Conservation (phyloP, 2,329 filamentous ascomycete species). For the Alternaria sp. region DNA sequence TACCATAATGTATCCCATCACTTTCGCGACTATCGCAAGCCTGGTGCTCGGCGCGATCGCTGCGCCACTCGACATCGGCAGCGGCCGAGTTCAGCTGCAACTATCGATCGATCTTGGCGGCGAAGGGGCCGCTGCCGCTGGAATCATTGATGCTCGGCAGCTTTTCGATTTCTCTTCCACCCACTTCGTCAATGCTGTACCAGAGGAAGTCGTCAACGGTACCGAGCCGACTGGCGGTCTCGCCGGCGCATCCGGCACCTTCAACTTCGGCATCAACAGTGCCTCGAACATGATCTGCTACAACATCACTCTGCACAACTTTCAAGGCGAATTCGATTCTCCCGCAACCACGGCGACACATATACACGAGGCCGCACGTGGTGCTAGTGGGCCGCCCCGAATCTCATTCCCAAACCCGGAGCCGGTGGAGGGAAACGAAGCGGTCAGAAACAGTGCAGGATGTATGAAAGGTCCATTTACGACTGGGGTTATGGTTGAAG, state of each 20-base stretch:
- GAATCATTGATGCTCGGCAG: conserved; percentile 20
- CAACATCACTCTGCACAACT: conserved; percentile 62
- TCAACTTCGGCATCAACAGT: conserved; percentile 64
- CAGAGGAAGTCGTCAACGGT: conserved; percentile 61
- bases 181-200: conserved; percentile 58
- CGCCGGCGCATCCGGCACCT: conserved; percentile 57
- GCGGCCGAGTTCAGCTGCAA: conserved; percentile 24
- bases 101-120: conserved; percentile 32
- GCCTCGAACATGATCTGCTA: conserved; percentile 55
- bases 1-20: conserved; percentile 31
- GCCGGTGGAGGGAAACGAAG: conserved; percentile 18
- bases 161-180: conserved; percentile 59
- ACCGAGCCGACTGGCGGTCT: conserved; percentile 56
- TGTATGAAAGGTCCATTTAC: conserved; percentile 38
- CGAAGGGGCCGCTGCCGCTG: conserved; percentile 9
- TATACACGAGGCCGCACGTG: conserved; percentile 61
- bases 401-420: conserved; percentile 41
- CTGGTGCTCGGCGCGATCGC: conserved; percentile 23
- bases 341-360: conserved; percentile 64
- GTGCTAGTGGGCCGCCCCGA: conserved; percentile 61
- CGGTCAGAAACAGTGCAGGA: conserved; percentile 33
- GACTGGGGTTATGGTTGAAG: conserved; percentile 51
- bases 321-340: conserved; percentile 63
- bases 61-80: conserved; percentile 23
- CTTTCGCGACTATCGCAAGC: conserved; percentile 18